phyloP scores from a whole-genome alignment of 768 basidiomycete species.

The Lactarius vividus region DNA sequence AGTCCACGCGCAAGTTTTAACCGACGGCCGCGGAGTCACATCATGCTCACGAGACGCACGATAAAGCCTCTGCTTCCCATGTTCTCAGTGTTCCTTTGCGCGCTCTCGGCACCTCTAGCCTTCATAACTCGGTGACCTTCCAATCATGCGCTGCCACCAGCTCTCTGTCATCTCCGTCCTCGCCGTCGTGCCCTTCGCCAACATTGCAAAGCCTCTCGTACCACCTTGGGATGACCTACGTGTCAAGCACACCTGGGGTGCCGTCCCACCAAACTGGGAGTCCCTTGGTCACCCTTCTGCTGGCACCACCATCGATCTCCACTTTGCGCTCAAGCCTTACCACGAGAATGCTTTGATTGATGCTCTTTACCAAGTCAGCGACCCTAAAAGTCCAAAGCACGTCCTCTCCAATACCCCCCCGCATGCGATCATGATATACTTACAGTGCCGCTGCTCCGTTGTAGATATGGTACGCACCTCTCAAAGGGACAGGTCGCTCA shows the following conservation, averaged over 20 bases:
- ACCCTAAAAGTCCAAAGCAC: neutral
- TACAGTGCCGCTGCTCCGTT: neutral
- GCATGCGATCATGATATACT: neutral
- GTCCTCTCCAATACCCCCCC: neutral
- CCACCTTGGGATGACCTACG: neutral
- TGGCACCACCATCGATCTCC: neutral
- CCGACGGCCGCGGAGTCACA: too few species aligned
- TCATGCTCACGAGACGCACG: too few species aligned
- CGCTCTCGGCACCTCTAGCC: too few species aligned
- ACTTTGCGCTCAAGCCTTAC: neutral
- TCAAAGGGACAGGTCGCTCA: neutral
- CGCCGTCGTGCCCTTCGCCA: too few species aligned
- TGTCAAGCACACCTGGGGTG: neutral
- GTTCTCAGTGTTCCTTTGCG: too few species aligned
- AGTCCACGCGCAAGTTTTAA: too few species aligned
- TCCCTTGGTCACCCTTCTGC: neutral
- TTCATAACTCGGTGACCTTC: too few species aligned
- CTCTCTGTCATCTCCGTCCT: too few species aligned
- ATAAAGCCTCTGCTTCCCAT: too few species aligned
- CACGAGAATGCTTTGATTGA: neutral
- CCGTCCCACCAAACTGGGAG: neutral
- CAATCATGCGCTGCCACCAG: too few species aligned
- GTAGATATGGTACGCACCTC: neutral
- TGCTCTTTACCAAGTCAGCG: neutral
- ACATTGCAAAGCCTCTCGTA: neutral